A percentile compares a stretch with the other conserved stretches of the same genome.
Conservation (phyloP, 371 early-diverging fungal genomes). For the Conidiobolus incongruus region DNA sequence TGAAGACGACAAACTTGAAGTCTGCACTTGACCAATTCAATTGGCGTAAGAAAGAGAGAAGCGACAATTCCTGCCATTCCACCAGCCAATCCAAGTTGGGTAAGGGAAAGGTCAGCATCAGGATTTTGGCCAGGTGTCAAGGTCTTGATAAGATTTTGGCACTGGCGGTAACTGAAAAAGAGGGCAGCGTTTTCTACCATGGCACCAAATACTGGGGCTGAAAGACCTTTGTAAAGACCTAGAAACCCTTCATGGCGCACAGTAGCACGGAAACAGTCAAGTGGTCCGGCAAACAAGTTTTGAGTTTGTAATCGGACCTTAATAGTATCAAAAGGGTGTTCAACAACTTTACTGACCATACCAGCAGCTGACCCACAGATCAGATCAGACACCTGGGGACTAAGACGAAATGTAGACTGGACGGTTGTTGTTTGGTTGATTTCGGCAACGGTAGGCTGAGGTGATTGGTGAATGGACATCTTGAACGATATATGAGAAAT, state of each 20-base stretch:
- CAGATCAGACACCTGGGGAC: too few species aligned
- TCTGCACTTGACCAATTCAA: slow-evolving; percentile 89
- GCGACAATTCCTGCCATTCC: slow-evolving; percentile 68
- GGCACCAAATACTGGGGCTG: slow-evolving; percentile 77
- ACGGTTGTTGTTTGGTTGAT: too few species aligned
- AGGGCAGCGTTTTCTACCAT: slow-evolving; percentile 86
- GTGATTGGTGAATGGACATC: too few species aligned
- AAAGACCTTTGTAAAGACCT: slow-evolving; percentile 58
- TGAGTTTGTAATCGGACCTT: slow-evolving; percentile 87
- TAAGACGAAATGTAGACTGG: too few species aligned
- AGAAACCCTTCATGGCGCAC: slow-evolving; percentile 43
- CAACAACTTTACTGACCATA: slow-evolving; percentile 76
- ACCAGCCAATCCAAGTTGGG: slow-evolving; percentile 60
- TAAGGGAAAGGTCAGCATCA: slow-evolving; percentile 22
- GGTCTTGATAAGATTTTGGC: background rate
- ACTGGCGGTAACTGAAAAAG: slow-evolving; percentile 58
- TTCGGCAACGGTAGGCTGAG: too few species aligned
- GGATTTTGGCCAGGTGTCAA: slow-evolving; percentile 3
- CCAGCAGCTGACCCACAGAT: slow-evolving; percentile 29
- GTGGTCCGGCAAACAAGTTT: slow-evolving; percentile 59
- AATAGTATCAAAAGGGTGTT: slow-evolving; percentile 93
- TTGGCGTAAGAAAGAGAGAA: slow-evolving; percentile 75
- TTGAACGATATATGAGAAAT: too few species aligned
- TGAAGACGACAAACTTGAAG: slow-evolving; percentile 55
- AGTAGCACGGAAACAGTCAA: slow-evolving; percentile 56